Evolutionary conservation across 495 filamentous ascomycete genomes (phyloP).

Genomic region (Penicillium turbatum): DNA sequence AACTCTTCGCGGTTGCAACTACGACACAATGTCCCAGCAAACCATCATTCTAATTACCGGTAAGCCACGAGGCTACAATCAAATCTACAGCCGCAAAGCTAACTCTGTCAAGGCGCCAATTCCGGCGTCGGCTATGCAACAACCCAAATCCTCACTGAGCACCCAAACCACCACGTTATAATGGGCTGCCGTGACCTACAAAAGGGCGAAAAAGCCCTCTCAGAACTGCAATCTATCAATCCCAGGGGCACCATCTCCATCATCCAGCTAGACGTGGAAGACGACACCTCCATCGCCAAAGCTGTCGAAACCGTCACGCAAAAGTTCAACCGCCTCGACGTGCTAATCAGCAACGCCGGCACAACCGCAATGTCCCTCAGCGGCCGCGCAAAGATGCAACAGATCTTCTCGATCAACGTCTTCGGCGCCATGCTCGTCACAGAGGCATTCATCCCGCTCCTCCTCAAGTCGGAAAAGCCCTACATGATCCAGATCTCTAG

Average conservation of each 20-base stretch:
- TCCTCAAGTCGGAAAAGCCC: conserved; percentile 31
- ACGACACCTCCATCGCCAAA: conserved; percentile 27
- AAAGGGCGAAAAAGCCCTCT: conserved; percentile 22
- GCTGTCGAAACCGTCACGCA: conserved; percentile 19
- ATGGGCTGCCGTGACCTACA: conserved; percentile 23
- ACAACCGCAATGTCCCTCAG: conserved; percentile 1
- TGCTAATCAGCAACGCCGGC: conserved; percentile 37
- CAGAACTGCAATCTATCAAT: conserved; percentile 10
- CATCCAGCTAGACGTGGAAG: conserved; percentile 26
- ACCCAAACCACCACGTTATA: conserved; percentile 26
- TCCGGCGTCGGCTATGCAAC: conserved; percentile 31
- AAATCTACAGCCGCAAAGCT: not conserved
- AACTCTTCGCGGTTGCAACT: not conserved
- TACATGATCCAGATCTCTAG: conserved; percentile 40
- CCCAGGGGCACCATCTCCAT: conserved; percentile 21
- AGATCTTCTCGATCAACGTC: conserved; percentile 37
- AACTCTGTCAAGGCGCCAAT: conserved; percentile 24
- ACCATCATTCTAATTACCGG: conserved; percentile 3
- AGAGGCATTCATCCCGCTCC: conserved; percentile 37
- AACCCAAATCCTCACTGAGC: conserved; percentile 17
- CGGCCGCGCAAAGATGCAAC: conserved; percentile 22
- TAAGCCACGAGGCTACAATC: not conserved
- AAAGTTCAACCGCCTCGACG: conserved; percentile 27
- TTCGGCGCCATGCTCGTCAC: conserved; percentile 32
- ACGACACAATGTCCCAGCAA: not conserved